phyloP scores from a whole-genome alignment of 805 yeast genomes.

The Priceomyces melissophilus region DNA sequence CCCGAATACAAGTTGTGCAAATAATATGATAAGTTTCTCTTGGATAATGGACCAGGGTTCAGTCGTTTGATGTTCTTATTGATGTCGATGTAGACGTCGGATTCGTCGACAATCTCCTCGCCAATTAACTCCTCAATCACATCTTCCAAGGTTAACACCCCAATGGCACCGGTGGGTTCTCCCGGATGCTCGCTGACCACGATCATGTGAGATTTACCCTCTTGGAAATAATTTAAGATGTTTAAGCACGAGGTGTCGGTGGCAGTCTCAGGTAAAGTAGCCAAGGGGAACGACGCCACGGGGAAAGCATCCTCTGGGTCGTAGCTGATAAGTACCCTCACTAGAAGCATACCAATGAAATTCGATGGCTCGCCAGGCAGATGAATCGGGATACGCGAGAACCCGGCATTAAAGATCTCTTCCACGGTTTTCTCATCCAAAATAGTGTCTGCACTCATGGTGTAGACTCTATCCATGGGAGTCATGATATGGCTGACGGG shows the following conservation, averaged over 20 bases:
- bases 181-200: slow-evolving; percentile 88
- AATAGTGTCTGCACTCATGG: slow-evolving; percentile 78
- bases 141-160: slow-evolving; percentile 91
- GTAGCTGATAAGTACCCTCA: slow-evolving; percentile 86
- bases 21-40: slow-evolving; percentile 65
- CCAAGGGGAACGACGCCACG: slow-evolving; percentile 89
- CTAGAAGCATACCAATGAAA: slow-evolving; percentile 92
- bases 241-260: slow-evolving; percentile 90
- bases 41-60: slow-evolving; percentile 72
- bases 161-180: slow-evolving; percentile 74
- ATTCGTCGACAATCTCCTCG: slow-evolving; percentile 95
- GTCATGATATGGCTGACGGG: slow-evolving; percentile 88
- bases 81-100: slow-evolving; percentile 89
- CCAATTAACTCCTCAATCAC: slow-evolving; percentile 98
- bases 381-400: slow-evolving; percentile 91
- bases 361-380: slow-evolving; percentile 84
- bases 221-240: slow-evolving; percentile 93
- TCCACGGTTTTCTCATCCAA: slow-evolving; percentile 83
- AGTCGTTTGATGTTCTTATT: slow-evolving; percentile 79
- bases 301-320: slow-evolving; percentile 96
- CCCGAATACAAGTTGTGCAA: slow-evolving; percentile 56
- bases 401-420: slow-evolving; percentile 89
- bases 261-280: slow-evolving; percentile 92
- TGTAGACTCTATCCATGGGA: slow-evolving; percentile 85
- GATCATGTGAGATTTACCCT: slow-evolving; percentile 97